Base-by-base conservation (phyloP, 1,284 basidiomycete species). In the Pisolithus thermaeus region DNA sequence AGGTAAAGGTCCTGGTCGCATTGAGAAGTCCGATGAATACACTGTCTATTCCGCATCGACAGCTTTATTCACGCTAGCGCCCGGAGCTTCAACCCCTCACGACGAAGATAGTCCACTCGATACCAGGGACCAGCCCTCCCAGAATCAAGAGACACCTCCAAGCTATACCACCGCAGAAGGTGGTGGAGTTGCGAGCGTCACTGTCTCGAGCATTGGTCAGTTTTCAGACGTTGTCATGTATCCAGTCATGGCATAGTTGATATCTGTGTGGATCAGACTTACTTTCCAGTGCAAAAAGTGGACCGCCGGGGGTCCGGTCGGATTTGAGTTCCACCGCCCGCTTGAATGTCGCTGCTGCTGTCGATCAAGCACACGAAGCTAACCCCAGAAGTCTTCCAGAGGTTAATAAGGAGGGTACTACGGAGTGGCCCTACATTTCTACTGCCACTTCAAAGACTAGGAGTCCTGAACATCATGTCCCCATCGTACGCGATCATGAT, bases 11-110 rank as follows among this genome's bases (percentile, higher is more conserved):
- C 82, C 88, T 28, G 78, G 87, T 36, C 79, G 89, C 18, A 73
- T 88, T 49, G 92, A 97, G 51, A 76, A 92, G 16, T 80, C 77
- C 8, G 96, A 97, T 65, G 86, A 92, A 56, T 84, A 90, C 62
- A 76, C 77, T 48, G 75, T 96, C 37, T 85, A 92, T 60, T 83
- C 84, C 28, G 80, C 88, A 20, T 81, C 80, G 1, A 80, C 83
- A 38, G 80, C 83, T 5, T 86, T 90, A 68, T 97, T 94, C 67
- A 78, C 78, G 50, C 88, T 80, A 52, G 70, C 60, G 39, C 68
- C 63, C 47, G 59, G 52, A 38, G 41, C 39, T 41, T 35, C 48
- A 32, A 44, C 52, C n/a, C 51, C 45, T 45, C 55, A 49, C 22
- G 40, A 43, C 12, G 28, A 12, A 12, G 30, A 32, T 12, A 30